These are phyloP conservation scores for Trichoderma sp. DNA, from an alignment of 2,329 filamentous ascomycete species.

Conservation along the genomic window DNA sequence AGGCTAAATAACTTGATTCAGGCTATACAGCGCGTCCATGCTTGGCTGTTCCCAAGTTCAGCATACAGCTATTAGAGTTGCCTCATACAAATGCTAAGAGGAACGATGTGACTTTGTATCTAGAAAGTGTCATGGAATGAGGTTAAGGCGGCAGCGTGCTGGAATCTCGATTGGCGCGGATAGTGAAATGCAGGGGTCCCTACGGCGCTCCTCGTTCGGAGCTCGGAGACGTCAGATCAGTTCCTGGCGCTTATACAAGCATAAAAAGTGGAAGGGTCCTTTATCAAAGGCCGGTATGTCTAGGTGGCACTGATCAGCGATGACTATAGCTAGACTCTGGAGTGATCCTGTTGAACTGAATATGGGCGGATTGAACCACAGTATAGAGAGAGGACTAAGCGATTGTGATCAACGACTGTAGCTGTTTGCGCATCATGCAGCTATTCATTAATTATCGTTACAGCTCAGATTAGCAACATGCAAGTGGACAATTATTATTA, in stretches of 20 bases:
- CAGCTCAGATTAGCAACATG: too few species aligned
- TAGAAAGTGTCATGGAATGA: background rate
- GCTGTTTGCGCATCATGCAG: background rate
- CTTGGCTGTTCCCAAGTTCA: background rate
- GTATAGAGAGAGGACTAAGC: background rate
- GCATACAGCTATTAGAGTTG: background rate
- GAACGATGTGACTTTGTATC: background rate
- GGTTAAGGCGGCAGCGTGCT: background rate
- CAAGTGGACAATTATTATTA: too few species aligned
- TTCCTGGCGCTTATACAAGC: background rate
- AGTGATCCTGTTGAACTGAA: background rate
- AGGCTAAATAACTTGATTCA: slow-evolving; percentile 8
- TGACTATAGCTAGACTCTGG: background rate
- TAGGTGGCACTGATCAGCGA: background rate
- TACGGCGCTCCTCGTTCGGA: background rate
- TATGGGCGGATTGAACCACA: background rate
- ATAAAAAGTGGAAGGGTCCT: background rate
- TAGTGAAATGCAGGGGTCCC: background rate
- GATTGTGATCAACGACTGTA: background rate
- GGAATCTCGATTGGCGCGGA: background rate
- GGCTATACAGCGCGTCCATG: background rate
- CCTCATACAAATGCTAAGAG: background rate
- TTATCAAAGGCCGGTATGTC: background rate
- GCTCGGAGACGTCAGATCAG: background rate
- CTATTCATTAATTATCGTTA: too few species aligned